Evolutionary conservation across 2,329 filamentous ascomycete species (phyloP).

Genomic region (Aspergillus puulaauensis): DNA sequence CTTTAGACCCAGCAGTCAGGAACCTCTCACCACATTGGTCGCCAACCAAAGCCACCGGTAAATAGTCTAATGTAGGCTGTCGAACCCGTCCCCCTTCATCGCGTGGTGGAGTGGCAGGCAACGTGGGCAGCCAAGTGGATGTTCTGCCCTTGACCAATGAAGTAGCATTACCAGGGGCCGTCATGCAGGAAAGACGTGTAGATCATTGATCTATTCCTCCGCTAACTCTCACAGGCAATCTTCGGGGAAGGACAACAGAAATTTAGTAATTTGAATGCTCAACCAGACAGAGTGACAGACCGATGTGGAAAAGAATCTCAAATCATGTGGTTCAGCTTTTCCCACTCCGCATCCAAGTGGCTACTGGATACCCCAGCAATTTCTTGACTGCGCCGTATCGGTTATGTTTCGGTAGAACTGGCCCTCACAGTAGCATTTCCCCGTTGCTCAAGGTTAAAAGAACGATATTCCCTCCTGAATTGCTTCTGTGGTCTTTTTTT

Average conservation of each 20-base stretch:
- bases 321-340: background rate
- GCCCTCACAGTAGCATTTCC: background rate
- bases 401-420: background rate
- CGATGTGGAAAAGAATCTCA: constrained; percentile 5
- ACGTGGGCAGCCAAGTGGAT: background rate
- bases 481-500: background rate
- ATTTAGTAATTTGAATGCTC: background rate
- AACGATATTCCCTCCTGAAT: background rate
- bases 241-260: background rate
- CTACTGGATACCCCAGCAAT: background rate
- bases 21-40: constrained; percentile 1
- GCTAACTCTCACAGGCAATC: background rate
- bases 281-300: background rate
- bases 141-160: background rate
- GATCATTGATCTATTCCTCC: constrained; percentile 4
- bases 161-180: background rate
- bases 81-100: background rate
- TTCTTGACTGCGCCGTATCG: background rate
- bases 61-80: constrained; percentile 2
- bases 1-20: background rate
- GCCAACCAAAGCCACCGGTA: background rate
- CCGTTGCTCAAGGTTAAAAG: background rate
- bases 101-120: constrained; percentile 2
- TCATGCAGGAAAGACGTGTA: constrained; percentile 2
- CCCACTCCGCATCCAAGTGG: background rate